Base-by-base conservation (phyloP, 805 yeast species). In the Candida lessepsii region DNA sequence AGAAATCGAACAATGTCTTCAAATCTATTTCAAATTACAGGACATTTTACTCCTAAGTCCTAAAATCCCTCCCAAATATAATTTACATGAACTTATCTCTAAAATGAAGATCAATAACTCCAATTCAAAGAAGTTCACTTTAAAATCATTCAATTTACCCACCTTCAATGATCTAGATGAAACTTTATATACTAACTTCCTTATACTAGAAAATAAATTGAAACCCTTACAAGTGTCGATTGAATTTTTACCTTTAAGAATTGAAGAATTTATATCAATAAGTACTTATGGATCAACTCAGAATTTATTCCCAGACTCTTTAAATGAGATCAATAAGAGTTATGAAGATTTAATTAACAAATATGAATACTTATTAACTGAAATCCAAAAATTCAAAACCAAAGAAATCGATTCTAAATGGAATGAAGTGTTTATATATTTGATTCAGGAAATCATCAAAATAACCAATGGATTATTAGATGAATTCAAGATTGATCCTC, bases 351-450 rank as follows among this genome's bases (percentile, higher is more conserved):
- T 80, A 13, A 47, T 67, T 7, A 59, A 58, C 9, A 67, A 69
- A 43, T 71, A 75, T 60, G 55, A 64, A 14, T 58, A 62, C 40
- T 56, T 81, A 35, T 61, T 63, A 8, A 49, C 51, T 9, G 76
- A 74, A 37, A 46, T 78, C 10, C 53, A 54, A 2, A 58, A 54
- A 5, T 58, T 81, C 44, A 73, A 73, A 48, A 45, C 42, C 3
- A 77, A 75, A 29, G 48, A 74, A 20, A 65, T 82, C 3, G 81
- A 78, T 43, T 54, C 61, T 20, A 69, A 78, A 52, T 82, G 87
- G 86, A 60, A 65, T 46, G 70, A 70, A 17, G 62, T 80, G 2
- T 79, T 81, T 45, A 60, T 60, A 19, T 72, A 65, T 42, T 53
- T 81, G 38, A 62, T 76, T 31, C 54, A 61, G 2, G 78, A 78